These are phyloP conservation scores for Globisporangium viniferum DNA, from an alignment of 352 stramenopile species.

Conservation along the genomic window DNA sequence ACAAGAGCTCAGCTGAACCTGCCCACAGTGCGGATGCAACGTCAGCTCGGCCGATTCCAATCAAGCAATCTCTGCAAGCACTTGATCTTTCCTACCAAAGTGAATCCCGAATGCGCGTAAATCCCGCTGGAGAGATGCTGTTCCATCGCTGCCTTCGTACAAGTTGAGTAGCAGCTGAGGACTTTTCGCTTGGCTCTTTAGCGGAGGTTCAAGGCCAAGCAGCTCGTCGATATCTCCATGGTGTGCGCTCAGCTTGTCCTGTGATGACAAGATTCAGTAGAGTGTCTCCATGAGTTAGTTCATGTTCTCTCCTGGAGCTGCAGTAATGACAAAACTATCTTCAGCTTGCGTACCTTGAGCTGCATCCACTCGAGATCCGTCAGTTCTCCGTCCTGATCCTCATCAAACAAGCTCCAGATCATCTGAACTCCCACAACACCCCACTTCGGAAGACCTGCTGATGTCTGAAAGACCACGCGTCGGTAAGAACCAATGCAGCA, in stretches of 20 bases:
- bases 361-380: slow-evolving; percentile 23
- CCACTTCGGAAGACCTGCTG: slow-evolving; percentile 27
- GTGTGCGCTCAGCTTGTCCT: slow-evolving; percentile 26
- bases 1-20: slow-evolving; percentile 21
- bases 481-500: background rate
- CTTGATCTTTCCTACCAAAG: slow-evolving; percentile 46
- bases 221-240: slow-evolving; percentile 26
- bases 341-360: slow-evolving; percentile 32
- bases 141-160: slow-evolving; percentile 25
- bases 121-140: slow-evolving; percentile 29
- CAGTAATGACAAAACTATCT: background rate
- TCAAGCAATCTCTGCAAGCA: too few relatives aligned
- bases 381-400: slow-evolving; percentile 26
- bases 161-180: slow-evolving; percentile 20
- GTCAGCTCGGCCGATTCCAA: too few relatives aligned
- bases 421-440: slow-evolving; percentile 30
- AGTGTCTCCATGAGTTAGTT: background rate
- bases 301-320: background rate
- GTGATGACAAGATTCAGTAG: background rate
- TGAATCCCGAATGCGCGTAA: slow-evolving; percentile 37
- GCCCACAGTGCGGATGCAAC: too few relatives aligned
- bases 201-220: slow-evolving; percentile 4
- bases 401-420: slow-evolving; percentile 37
- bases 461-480: background rate
- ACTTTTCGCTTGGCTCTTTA: slow-evolving; percentile 7